phyloP scores from a whole-genome alignment of 768 basidiomycete genomes.

The Mycena crocata region DNA sequence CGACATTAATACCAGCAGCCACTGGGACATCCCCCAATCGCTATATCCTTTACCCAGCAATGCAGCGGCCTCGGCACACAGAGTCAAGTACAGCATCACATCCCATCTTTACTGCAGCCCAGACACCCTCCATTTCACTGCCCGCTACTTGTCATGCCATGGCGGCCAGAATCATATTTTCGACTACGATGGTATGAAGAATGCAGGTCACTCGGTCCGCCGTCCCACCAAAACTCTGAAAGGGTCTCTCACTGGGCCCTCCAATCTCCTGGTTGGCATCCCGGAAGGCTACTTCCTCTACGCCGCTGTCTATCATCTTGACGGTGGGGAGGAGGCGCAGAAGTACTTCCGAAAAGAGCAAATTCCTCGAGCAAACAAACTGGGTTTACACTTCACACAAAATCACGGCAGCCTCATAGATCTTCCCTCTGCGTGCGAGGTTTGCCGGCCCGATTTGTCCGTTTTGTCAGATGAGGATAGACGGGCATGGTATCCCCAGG shows the following conservation, averaged over 20 bases:
- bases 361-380: background rate
- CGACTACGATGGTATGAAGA: slow-evolving; percentile 18
- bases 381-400: background rate
- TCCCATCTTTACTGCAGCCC: slow-evolving; percentile 1
- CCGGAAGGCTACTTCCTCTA: slow-evolving; percentile 5
- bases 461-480: background rate
- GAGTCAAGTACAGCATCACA: slow-evolving; percentile 13
- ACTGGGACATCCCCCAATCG: background rate
- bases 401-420: background rate
- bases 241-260: slow-evolving; percentile 8
- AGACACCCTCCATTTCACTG: background rate
- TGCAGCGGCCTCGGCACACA: background rate
- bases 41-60: slow-evolving; percentile 12
- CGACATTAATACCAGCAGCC: background rate
- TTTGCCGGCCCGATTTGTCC: background rate
- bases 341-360: slow-evolving; percentile 15
- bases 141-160: background rate
- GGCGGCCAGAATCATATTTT: background rate
- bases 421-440: background rate
- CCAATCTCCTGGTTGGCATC: background rate
- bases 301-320: slow-evolving; percentile 12
- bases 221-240: background rate
- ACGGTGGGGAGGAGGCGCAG: slow-evolving; percentile 14
- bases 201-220: slow-evolving; percentile 13
- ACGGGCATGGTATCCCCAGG: background rate